A percentile compares a stretch with the other conserved stretches of the same genome.
phyloP scores from a whole-genome alignment of 305 asterid genomes.

The Solanum hybrid region DNA sequence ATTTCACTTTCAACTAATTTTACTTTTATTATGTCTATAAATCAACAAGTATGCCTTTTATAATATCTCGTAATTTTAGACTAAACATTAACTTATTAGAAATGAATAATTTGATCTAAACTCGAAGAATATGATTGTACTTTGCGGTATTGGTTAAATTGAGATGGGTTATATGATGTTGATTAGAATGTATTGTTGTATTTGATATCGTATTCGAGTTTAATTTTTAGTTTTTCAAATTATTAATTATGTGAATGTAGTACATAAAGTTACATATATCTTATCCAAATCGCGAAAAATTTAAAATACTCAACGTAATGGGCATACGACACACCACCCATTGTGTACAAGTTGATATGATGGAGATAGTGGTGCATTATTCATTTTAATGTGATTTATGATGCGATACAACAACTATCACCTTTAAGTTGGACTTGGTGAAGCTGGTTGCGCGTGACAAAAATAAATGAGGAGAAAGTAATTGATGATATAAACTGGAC shows the following conservation, averaged over 20 bases:
- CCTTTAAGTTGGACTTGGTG: too few species aligned
- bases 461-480: too few species aligned
- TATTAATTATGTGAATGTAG: neutral
- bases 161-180: neutral
- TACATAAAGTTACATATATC: neutral
- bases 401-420: too few species aligned
- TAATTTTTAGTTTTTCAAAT: neutral
- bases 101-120: neutral
- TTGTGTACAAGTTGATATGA: neutral
- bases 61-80: neutral
- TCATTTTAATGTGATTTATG: neutral
- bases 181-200: neutral
- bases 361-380: neutral
- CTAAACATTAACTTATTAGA: neutral
- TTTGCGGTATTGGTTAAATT: neutral
- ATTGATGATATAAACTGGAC: neutral
- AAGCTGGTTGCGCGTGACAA: neutral
- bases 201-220: neutral
- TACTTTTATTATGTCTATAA: neutral
- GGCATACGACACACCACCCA: neutral
- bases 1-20: neutral
- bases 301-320: too few species aligned
- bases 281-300: neutral
- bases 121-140: neutral
- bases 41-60: neutral